Conservation (phyloP, 164 flowering plant species). For the Vitis cinerea region DNA sequence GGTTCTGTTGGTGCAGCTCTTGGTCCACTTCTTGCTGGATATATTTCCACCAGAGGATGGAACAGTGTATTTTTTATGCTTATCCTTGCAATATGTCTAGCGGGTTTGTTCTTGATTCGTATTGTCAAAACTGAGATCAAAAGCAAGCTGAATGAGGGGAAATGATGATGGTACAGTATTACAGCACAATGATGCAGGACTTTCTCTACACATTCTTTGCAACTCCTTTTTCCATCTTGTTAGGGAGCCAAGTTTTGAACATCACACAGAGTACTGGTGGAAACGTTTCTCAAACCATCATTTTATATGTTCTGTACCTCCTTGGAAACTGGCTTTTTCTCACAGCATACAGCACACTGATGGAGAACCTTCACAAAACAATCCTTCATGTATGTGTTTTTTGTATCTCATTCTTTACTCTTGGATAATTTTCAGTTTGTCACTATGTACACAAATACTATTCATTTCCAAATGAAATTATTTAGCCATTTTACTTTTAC, state of each 20-base stretch:
- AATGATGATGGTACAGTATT: constrained; percentile 24
- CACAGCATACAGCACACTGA: neutral
- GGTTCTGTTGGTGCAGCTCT: constrained; percentile 99
- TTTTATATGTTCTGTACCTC: neutral
- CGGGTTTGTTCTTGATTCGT: constrained; percentile 60
- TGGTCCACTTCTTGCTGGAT: constrained; percentile 89
- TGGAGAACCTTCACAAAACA: neutral
- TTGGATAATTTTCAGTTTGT: neutral
- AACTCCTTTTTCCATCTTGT: neutral
- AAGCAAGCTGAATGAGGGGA: constrained; percentile 46
- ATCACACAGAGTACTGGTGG: neutral
- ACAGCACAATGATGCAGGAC: constrained; percentile 1
- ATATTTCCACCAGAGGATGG: constrained; percentile 89
- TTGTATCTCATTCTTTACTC: constrained; percentile 10
- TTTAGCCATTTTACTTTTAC: neutral
- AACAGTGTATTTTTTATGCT: constrained; percentile 85
- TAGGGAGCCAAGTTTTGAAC: neutral
- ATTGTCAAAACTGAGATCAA: constrained; percentile 62
- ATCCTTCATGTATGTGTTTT: neutral
- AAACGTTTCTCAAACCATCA: neutral
- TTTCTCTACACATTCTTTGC: neutral
- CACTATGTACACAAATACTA: neutral
- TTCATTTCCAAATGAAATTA: constrained; percentile 6
- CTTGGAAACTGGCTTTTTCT: neutral
- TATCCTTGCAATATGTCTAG: constrained; percentile 51